Percentiles rank a stretch among this genome's conserved stretches.
These are phyloP conservation scores for Fusarium oligoseptatum DNA, from an alignment of 2,329 filamentous ascomycete genomes.

Conservation along the genomic window DNA sequence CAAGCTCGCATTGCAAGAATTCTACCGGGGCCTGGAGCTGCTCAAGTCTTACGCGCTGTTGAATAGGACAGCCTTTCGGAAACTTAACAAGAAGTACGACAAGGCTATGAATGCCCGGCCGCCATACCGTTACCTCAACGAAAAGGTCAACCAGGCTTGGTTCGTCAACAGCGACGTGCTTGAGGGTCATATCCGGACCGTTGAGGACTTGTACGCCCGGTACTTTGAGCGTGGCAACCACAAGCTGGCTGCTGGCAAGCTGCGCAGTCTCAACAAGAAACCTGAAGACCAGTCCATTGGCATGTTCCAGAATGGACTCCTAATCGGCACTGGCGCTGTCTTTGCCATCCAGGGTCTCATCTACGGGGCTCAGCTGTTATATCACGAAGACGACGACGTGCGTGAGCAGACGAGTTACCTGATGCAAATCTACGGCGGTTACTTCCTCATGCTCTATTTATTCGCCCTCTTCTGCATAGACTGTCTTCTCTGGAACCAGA, in stretches of 20 bases:
- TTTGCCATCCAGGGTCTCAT: slow-evolving; percentile 76
- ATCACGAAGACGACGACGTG: slow-evolving; percentile 62
- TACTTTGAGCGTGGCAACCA: slow-evolving; percentile 96
- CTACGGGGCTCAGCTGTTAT: slow-evolving; percentile 68
- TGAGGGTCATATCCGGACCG: slow-evolving; percentile 82
- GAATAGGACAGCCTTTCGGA: slow-evolving; percentile 93
- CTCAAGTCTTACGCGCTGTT: slow-evolving; percentile 91
- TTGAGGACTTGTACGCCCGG: slow-evolving; percentile 92
- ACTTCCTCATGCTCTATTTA: slow-evolving; percentile 85
- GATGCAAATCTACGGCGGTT: slow-evolving; percentile 92
- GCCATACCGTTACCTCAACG: slow-evolving; percentile 84
- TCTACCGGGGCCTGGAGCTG: slow-evolving; percentile 90
- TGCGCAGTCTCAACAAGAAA: slow-evolving; percentile 78
- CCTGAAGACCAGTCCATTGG: slow-evolving; percentile 68
- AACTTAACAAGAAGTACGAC: slow-evolving; percentile 99
- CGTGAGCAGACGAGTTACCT: slow-evolving; percentile 74
- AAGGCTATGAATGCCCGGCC: slow-evolving; percentile 87
- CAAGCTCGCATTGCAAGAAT: slow-evolving; percentile 91
- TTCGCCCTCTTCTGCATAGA: slow-evolving; percentile 88
- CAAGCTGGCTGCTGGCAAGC: slow-evolving; percentile 89
- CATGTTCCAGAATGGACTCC: slow-evolving; percentile 72
- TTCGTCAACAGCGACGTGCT: slow-evolving; percentile 92
- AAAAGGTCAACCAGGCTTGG: slow-evolving; percentile 90
- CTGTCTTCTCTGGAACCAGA: slow-evolving; percentile 83
- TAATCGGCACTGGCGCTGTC: slow-evolving; percentile 76